Percentiles rank a stretch among this genome's conserved stretches.
phyloP scores from a whole-genome alignment of 345 rosid species.

The Pugionium cornutum region DNA sequence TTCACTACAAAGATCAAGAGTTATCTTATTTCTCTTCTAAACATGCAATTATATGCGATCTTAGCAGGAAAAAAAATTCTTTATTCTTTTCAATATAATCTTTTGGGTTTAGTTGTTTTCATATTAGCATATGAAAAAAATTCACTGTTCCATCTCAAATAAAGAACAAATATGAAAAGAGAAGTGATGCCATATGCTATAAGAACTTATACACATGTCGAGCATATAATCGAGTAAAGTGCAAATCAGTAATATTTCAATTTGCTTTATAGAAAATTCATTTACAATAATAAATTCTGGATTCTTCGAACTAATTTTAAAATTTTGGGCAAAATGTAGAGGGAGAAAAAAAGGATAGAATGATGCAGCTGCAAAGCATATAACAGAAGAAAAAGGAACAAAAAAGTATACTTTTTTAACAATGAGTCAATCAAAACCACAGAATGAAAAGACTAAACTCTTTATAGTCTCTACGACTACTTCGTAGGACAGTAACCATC shows the following conservation, averaged over 20 bases:
- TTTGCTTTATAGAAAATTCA: slow-evolving; percentile 25
- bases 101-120: background rate
- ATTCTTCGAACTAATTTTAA: slow-evolving; percentile 38
- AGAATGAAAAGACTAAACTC: slow-evolving; percentile 66
- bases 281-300: background rate
- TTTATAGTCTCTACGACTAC: slow-evolving; percentile 30
- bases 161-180: background rate
- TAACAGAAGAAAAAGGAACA: too few relatives aligned
- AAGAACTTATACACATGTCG: slow-evolving; percentile 26
- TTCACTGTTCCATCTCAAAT: slow-evolving; percentile 8
- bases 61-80: too few relatives aligned
- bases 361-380: slow-evolving; percentile 15
- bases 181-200: slow-evolving; percentile 31
- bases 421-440: slow-evolving; percentile 36
- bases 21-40: too few relatives aligned
- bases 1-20: too few relatives aligned
- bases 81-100: background rate
- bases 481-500: slow-evolving; percentile 37
- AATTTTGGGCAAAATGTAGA: slow-evolving; percentile 28
- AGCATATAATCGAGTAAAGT: slow-evolving; percentile 1
- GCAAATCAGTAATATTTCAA: slow-evolving; percentile 30
- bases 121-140: background rate
- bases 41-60: too few relatives aligned
- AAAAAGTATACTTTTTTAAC: too few relatives aligned
- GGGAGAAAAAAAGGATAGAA: background rate